These are phyloP conservation scores for Boletales sp. DNA, from an alignment of 768 basidiomycete genomes.

Conservation along the genomic window DNA sequence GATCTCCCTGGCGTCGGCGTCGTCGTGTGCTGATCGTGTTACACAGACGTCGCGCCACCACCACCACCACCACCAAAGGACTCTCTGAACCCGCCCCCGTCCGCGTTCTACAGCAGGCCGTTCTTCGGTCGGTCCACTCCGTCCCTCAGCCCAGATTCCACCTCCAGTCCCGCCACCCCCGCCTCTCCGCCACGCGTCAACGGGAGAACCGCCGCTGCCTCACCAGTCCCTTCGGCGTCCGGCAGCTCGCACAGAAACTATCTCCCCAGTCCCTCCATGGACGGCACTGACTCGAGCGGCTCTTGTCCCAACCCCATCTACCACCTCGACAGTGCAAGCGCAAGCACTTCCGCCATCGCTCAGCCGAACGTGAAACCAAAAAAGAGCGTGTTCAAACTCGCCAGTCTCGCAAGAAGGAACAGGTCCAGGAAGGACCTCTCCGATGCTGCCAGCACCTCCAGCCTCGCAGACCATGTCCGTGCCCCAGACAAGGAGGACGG, in stretches of 20 bases:
- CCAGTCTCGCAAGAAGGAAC: conserved; percentile 32
- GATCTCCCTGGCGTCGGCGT: too few species aligned
- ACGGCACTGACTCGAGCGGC: too few species aligned
- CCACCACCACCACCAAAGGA: background rate
- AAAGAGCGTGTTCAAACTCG: conserved; percentile 35
- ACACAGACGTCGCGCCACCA: too few species aligned
- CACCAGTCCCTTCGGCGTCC: too few species aligned
- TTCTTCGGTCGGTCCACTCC: conserved; percentile 16
- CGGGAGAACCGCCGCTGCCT: background rate
- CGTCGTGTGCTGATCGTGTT: too few species aligned
- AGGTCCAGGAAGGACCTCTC: conserved; percentile 29
- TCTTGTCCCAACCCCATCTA: background rate
- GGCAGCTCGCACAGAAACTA: too few species aligned
- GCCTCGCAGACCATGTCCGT: conserved; percentile 10
- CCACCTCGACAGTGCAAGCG: conserved; percentile 11
- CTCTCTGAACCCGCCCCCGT: too few species aligned
- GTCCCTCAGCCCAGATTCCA: conserved; percentile 24
- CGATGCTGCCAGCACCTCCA: conserved; percentile 14
- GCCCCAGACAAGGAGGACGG: conserved; percentile 22
- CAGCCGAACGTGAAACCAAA: conserved; percentile 20
- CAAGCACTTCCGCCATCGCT: conserved; percentile 11
- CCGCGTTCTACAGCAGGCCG: too few species aligned
- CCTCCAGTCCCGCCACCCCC: conserved; percentile 20
- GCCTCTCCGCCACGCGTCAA: conserved; percentile 3
- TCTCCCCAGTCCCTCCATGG: too few species aligned